phyloP scores from a whole-genome alignment of 331 rosid species.

The Pyrus hybrid region DNA sequence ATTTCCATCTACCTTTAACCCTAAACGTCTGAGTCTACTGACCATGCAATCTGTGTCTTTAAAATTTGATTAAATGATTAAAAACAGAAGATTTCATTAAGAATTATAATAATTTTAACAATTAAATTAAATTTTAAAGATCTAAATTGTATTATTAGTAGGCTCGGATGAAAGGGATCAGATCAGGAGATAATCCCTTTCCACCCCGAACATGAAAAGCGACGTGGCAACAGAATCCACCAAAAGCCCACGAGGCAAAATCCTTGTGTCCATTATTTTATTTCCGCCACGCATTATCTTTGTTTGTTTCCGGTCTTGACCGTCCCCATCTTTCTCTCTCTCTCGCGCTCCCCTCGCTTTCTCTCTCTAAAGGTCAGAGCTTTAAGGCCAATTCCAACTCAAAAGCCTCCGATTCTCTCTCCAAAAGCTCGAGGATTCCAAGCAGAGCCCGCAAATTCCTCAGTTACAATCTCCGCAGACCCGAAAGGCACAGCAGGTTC shows the following conservation, averaged over 20 bases:
- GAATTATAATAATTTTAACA: no score
- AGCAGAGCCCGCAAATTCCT: not conserved
- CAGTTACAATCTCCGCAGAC: not conserved
- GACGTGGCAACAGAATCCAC: not conserved
- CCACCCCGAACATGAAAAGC: not conserved
- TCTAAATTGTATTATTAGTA: no score
- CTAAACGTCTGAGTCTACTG: no score
- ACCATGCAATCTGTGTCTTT: no score
- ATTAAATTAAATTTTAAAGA: no score
- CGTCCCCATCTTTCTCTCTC: not conserved
- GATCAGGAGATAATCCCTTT: no score
- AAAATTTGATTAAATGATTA: no score
- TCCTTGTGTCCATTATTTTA: not conserved
- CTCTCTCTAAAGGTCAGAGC: not conserved
- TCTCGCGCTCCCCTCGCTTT: not conserved
- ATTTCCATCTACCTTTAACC: no score
- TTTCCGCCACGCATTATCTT: slow-evolving; percentile 3
- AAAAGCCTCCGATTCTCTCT: not conserved
- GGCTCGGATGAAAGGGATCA: no score
- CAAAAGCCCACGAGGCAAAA: not conserved
- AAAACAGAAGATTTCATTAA: no score
- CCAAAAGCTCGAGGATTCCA: not conserved
- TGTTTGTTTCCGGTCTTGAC: not conserved
- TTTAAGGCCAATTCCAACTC: not conserved
- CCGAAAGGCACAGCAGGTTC: not conserved